Conservation (phyloP, 192 early-diverging fungal genomes). For the Obelidium mucronatum region DNA sequence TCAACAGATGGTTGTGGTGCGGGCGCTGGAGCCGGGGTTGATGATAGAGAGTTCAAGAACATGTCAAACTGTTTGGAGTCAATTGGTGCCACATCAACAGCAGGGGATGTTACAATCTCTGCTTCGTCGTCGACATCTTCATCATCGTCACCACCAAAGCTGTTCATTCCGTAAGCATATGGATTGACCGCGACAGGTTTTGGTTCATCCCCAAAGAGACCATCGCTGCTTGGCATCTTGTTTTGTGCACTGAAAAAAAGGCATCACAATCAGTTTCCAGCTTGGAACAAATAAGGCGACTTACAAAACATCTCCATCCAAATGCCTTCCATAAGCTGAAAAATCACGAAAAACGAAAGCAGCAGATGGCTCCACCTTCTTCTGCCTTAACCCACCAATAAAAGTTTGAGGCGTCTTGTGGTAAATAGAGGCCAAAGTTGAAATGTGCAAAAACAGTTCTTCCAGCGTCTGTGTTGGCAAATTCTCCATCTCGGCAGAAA, state of each 20-base stretch:
- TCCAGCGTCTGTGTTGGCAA: conserved; percentile 81
- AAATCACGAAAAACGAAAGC: conserved; percentile 65
- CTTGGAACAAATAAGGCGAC: conserved; percentile 8
- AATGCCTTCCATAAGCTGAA: conserved; percentile 40
- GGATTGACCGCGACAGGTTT: conserved; percentile 18
- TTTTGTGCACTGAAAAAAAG: conserved; percentile 2
- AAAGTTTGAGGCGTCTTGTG: conserved; percentile 89
- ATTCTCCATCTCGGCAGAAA: conserved; percentile 70
- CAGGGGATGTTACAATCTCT: not conserved
- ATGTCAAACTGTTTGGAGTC: conserved; percentile 30
- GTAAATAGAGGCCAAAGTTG: conserved; percentile 91
- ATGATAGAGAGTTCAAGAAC: conserved; percentile 26
- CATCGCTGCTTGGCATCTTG: conserved; percentile 1
- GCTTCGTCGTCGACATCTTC: not conserved
- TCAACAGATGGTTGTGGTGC: not conserved
- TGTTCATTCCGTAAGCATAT: conserved; percentile 6
- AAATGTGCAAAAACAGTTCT: conserved; percentile 87
- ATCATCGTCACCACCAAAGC: not conserved
- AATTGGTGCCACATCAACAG: not conserved
- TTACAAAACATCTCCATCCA: conserved; percentile 55
- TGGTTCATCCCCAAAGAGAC: conserved; percentile 33
- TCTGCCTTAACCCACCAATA: conserved; percentile 32
- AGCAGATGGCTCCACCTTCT: conserved; percentile 39
- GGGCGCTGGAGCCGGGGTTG: not conserved
- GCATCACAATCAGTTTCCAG: not conserved